Evolutionary conservation across 768 basidiomycete genomes (phyloP), one percentile per base, ranked within the genome.

Genomic region (Antrodiella citrinella): DNA sequence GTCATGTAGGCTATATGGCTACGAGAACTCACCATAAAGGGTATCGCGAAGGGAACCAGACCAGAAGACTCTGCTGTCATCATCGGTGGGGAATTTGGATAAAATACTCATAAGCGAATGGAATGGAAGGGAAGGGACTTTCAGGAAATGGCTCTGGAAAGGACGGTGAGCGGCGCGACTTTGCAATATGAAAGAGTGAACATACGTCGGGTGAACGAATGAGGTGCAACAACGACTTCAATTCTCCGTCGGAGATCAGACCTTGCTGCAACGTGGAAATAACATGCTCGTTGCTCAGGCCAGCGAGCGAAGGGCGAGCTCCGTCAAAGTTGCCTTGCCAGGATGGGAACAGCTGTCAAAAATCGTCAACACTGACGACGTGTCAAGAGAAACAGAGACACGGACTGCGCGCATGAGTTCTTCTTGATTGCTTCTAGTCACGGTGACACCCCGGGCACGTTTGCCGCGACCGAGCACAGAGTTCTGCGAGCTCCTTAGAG

Each of bases 101-200:
- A 91, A 61, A 48, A 89, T 73, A 52, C 84, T 84, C 52, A 82
- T 73, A 42, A 92, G 72, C n/a, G 76, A 80, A 62, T 90, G 79
- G 71, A 86, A 91, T 0, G 90, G 90, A 41, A 92, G 72, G 2
- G 78, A 82, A 2, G 88, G 83, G 22, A 86, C 86, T 69, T 92
- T 92, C 58, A 92, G 70, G 71, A 91, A 92, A 62, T 89, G 90
- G 15, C 86, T 83, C 86, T 91, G 57, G 1, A 47, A 51, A 43
- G 15, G 30, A 35, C 15, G 15, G 13, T 26, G 21, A 9, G 15
- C 24, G 64, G n/a, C 69, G 40, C 50, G 38, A 50, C 12, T 5
- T 23, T 26, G 21, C 13, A 4, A 44, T 9, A 43, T 20, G 30
- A 15, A 10, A 26, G 12, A 3, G 19, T 49, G 7, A 35, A 65